Evolutionary conservation across 2,329 filamentous ascomycete genomes (phyloP).

Genomic region (Dothideomycetes sp.): DNA sequence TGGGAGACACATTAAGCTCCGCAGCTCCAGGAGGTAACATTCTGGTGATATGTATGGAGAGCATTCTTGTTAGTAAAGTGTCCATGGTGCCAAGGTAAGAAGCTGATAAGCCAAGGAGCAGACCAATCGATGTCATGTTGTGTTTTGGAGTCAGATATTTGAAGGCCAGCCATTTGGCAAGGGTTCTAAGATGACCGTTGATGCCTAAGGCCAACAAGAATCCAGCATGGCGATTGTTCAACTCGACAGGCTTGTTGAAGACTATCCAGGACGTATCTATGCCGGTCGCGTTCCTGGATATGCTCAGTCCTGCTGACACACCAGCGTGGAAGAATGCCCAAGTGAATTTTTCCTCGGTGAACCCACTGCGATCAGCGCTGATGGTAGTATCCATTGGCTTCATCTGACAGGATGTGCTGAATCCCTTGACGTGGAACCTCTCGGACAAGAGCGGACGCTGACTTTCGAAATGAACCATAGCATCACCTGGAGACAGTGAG

Average conservation of each 20-base stretch:
- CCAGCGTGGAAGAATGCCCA: conserved; percentile 99
- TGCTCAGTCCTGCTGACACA: conserved; percentile 82
- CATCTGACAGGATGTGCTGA: conserved; percentile 85
- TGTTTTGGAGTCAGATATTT: conserved; percentile 99
- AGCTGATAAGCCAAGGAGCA: conserved; percentile 84
- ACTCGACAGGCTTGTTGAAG: conserved; percentile 89
- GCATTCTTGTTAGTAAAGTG: conserved; percentile 78
- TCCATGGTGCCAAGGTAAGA: conserved; percentile 98
- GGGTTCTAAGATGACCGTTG: conserved; percentile 85
- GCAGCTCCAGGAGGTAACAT: conserved; percentile 89
- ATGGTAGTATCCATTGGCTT: conserved; percentile 87
- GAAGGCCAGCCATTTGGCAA: conserved; percentile 97
- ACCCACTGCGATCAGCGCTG: conserved; percentile 77
- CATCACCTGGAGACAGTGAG: conserved; percentile 78
- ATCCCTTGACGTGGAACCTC: conserved; percentile 79
- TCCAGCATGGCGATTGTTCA: conserved; percentile 93
- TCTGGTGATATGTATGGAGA: conserved; percentile 91
- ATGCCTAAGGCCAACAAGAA: conserved; percentile 84
- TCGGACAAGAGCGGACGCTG: conserved; percentile 85
- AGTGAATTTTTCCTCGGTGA: conserved; percentile 92
- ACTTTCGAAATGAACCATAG: conserved; percentile 78
- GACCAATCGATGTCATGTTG: conserved; percentile 95
- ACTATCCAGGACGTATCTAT: conserved; percentile 99
- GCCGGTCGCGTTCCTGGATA: conserved; percentile 79
- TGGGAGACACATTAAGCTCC: conserved; percentile 82